A percentile compares a stretch with the other conserved stretches of the same genome.
Evolutionary conservation across 2,329 filamentous ascomycete genomes (phyloP).

Genomic region (Teratosphaeria viscida): DNA sequence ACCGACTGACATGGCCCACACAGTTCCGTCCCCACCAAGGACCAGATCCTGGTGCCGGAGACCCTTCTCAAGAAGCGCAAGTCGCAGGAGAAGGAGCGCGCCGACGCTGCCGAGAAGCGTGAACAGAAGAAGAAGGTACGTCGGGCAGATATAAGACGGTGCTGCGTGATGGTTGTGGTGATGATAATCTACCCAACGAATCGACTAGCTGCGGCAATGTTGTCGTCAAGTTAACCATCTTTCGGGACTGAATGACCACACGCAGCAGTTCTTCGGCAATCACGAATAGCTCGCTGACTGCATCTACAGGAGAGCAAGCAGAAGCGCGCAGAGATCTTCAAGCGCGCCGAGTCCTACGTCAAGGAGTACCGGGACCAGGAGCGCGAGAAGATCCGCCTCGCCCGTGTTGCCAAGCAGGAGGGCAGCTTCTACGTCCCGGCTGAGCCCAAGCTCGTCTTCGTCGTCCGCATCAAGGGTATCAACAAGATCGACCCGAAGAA

Average conservation of each 20-base stretch:
- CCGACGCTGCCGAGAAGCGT: constrained; percentile 54
- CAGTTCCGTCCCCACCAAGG: constrained; percentile 84
- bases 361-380: constrained; percentile 98
- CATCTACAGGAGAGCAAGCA: constrained; percentile 78
- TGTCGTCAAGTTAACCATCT: constrained; percentile 98
- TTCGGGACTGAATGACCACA: constrained; percentile 77
- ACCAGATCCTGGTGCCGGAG: constrained; percentile 96
- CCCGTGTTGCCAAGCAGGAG: constrained; percentile 79
- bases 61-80: constrained; percentile 99
- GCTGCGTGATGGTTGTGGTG: constrained; percentile 41
- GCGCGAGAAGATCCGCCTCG: constrained; percentile 94
- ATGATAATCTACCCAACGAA: constrained; percentile 70
- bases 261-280: constrained; percentile 3
- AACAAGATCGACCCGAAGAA: constrained; percentile 99
- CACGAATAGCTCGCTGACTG: constrained; percentile 35
- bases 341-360: constrained; percentile 99
- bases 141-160: constrained; percentile 19
- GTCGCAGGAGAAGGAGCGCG: constrained; percentile 97
- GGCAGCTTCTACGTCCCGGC: constrained; percentile 90
- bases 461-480: constrained; percentile 99
- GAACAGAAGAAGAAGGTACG: constrained; percentile 74
- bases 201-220: constrained; percentile 95
- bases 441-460: constrained; percentile 93
- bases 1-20: constrained; percentile 50
- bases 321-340: constrained; percentile 98